Percentiles rank a stretch among this genome's conserved stretches.
Conservation (phyloP, 108 stramenopile genomes). For the Skeletonema menzelii region DNA sequence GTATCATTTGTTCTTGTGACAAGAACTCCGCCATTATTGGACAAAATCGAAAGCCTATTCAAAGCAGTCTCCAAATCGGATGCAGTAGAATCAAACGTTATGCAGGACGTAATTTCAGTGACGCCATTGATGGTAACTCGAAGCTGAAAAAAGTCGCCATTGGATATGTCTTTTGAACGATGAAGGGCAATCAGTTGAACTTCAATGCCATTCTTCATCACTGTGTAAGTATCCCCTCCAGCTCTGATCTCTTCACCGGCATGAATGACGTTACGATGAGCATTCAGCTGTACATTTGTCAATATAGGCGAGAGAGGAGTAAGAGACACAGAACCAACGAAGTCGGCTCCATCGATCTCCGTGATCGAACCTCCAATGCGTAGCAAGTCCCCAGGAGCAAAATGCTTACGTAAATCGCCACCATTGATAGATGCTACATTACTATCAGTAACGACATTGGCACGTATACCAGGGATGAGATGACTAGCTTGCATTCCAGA, state of each 20-base stretch:
- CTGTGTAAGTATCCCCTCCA: conserved; percentile 42
- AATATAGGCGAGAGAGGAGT: conserved; percentile 31
- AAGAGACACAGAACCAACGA: conserved; percentile 30
- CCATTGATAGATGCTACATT: conserved; percentile 35
- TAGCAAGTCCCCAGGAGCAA: conserved; percentile 65
- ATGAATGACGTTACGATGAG: conserved; percentile 30
- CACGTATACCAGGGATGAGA: conserved; percentile 53
- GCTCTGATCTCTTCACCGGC: conserved; percentile 54
- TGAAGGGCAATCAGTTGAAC: conserved; percentile 62
- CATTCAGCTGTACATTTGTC: conserved; percentile 24
- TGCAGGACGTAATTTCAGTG: conserved; percentile 54
- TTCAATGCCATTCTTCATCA: conserved; percentile 59
- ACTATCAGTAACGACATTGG: conserved; percentile 48
- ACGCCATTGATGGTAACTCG: conserved; percentile 34
- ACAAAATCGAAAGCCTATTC: conserved; percentile 38
- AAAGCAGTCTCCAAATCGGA: conserved; percentile 50
- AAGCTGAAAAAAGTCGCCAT: conserved; percentile 43
- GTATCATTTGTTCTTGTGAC: conserved; percentile 48
- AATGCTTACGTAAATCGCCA: conserved; percentile 52
- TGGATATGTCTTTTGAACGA: conserved; percentile 21
- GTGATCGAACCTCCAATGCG: conserved; percentile 50
- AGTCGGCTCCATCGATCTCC: conserved; percentile 59
- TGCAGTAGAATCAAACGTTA: conserved; percentile 64
- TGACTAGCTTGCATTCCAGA: conserved; percentile 32
- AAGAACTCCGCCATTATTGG: conserved; percentile 47